Conservation (phyloP, 2,329 filamentous ascomycete genomes). For the Aspergillus pseudoviridinutans region DNA sequence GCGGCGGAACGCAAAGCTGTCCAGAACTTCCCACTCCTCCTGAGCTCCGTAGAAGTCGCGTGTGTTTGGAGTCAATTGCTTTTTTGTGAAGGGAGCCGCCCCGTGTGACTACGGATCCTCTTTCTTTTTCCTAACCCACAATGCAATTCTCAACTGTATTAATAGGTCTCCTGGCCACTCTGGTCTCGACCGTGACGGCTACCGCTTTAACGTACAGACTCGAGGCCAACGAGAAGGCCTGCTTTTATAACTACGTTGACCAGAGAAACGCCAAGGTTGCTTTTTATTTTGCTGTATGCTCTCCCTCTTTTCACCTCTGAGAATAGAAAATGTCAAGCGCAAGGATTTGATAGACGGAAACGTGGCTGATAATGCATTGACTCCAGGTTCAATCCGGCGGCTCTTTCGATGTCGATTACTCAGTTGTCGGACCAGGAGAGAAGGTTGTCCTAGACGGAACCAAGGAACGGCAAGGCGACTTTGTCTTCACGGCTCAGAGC, state of each 20-base stretch:
- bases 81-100: slow-evolving; percentile 6
- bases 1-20: slow-evolving; percentile 27
- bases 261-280: slow-evolving; percentile 82
- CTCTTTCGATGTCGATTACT: slow-evolving; percentile 94
- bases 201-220: slow-evolving; percentile 95
- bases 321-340: not conserved
- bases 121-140: slow-evolving; percentile 16
- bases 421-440: slow-evolving; percentile 74
- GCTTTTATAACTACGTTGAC: slow-evolving; percentile 82
- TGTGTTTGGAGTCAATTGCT: slow-evolving; percentile 11
- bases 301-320: not conserved
- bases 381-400: slow-evolving; percentile 91
- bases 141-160: slow-evolving; percentile 66
- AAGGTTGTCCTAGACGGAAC: slow-evolving; percentile 78
- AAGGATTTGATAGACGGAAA: not conserved
- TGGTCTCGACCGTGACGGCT: slow-evolving; percentile 68
- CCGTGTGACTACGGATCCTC: slow-evolving; percentile 7
- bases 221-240: slow-evolving; percentile 84
- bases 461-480: slow-evolving; percentile 94
- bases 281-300: slow-evolving; percentile 95
- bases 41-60: slow-evolving; percentile 8
- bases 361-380: not conserved
- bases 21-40: slow-evolving; percentile 27
- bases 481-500: slow-evolving; percentile 90
- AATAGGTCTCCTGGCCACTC: slow-evolving; percentile 66